phyloP scores from a whole-genome alignment of 2,329 filamentous ascomycete species.

The Pestalotiopsis fici region DNA sequence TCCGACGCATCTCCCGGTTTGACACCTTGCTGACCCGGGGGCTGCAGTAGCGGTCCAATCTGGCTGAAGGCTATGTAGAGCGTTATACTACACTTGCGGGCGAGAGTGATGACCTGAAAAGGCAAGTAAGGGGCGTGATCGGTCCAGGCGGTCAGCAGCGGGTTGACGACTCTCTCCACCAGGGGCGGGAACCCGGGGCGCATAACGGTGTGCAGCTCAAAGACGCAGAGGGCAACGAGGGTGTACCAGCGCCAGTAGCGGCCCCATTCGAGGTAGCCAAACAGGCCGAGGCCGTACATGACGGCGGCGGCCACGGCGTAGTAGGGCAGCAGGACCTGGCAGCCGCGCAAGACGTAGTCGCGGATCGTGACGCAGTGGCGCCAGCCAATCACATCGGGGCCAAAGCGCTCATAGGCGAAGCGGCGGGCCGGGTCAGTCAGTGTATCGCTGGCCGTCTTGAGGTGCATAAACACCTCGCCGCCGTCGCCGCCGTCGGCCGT shows the following conservation, averaged over 20 bases:
- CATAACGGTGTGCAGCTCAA: conserved; percentile 59
- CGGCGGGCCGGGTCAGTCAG: conserved; percentile 74
- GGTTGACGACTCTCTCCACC: conserved; percentile 46
- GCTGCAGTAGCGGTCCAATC: conserved; percentile 67
- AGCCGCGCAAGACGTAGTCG: conserved; percentile 72
- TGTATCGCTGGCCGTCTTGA: conserved; percentile 83
- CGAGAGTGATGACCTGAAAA: conserved; percentile 78
- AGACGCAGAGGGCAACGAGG: conserved; percentile 51
- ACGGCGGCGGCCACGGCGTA: conserved; percentile 58
- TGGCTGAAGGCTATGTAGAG: conserved; percentile 83
- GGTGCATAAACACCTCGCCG: conserved; percentile 68
- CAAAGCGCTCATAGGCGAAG: conserved; percentile 90
- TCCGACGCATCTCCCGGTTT: conserved; percentile 38
- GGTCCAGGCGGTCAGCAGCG: conserved; percentile 37
- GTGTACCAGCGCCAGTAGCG: conserved; percentile 67
- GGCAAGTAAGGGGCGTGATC: conserved; percentile 70
- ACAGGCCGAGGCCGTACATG: conserved; percentile 62
- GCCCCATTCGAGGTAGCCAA: conserved; percentile 70
- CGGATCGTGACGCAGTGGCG: conserved; percentile 65
- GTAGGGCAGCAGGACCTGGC: conserved; percentile 58
- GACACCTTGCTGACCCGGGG: conserved; percentile 34
- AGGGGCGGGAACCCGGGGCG: conserved; percentile 51
- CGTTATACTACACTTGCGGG: conserved; percentile 75
- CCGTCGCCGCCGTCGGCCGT: conserved; percentile 25
- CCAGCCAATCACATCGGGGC: conserved; percentile 70